phyloP scores from a whole-genome alignment of 208 protist genomes.

The Leishmania turanica region DNA sequence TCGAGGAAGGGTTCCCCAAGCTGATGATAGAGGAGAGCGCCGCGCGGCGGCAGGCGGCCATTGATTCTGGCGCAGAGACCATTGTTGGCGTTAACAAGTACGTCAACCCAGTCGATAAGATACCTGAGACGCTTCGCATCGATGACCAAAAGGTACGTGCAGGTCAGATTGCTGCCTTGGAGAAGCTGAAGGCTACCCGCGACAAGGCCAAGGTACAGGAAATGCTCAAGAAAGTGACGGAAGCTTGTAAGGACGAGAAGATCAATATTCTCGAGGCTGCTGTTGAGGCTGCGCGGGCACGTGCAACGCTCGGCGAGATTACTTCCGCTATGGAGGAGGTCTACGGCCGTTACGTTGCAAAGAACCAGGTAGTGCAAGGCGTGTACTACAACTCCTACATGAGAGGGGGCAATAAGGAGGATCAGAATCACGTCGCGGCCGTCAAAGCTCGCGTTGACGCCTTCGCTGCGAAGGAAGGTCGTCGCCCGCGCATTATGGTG shows the following conservation, averaged over 20 bases:
- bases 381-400: constrained; percentile 83
- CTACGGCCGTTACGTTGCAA: constrained; percentile 75
- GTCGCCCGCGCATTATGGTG: constrained; percentile 95
- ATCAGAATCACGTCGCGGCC: constrained; percentile 39
- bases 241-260: constrained; percentile 61
- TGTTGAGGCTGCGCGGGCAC: constrained; percentile 86
- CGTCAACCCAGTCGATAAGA: constrained; percentile 56
- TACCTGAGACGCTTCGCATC: constrained; percentile 85
- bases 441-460: constrained; percentile 58
- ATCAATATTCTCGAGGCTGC: constrained; percentile 90
- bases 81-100: constrained; percentile 98
- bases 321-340: constrained; percentile 85
- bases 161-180: constrained; percentile 69
- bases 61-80: constrained; percentile 87
- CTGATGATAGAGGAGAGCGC: constrained; percentile 95
- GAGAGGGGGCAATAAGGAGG: constrained; percentile 33
- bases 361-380: constrained; percentile 73
- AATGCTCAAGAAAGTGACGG: constrained; percentile 73
- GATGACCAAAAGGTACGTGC: constrained; percentile 90
- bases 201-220: constrained; percentile 52
- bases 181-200: constrained; percentile 61
- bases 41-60: constrained; percentile 89
- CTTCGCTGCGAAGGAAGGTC: constrained; percentile 82
- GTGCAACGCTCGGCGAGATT: constrained; percentile 96
- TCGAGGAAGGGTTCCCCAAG: constrained; percentile 95